A percentile compares a stretch with the other conserved stretches of the same genome.
Conservation (phyloP, 192 early-diverging fungal species). For the Podila horticola region DNA sequence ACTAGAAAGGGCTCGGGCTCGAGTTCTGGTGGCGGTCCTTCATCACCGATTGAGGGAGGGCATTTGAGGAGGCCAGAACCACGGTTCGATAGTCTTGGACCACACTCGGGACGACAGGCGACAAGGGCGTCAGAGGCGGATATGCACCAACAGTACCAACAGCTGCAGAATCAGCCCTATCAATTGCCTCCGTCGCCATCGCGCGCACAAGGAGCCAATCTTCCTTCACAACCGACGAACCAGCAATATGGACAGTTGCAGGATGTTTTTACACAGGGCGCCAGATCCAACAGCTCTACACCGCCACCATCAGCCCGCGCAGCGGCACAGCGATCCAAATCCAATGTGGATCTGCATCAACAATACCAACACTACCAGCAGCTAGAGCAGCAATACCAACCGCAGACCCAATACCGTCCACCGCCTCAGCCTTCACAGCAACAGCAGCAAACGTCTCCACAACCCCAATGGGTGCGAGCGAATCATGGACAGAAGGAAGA, state of each 20-base stretch:
- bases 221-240: not conserved
- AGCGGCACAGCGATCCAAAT: slow-evolving; percentile 3
- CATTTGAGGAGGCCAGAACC: slow-evolving; percentile 13
- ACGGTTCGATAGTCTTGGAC: slow-evolving; percentile 37
- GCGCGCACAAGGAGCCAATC: not conserved
- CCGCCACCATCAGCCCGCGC: not conserved
- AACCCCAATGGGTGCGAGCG: not conserved
- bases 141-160: not conserved
- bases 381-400: slow-evolving; percentile 2
- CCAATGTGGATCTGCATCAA: slow-evolving; percentile 3
- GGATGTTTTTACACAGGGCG: not conserved
- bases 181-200: not conserved
- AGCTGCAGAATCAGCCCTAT: not conserved
- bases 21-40: slow-evolving; percentile 18
- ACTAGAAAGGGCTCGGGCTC: slow-evolving; percentile 25
- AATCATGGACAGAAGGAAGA: not conserved
- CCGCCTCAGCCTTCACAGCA: slow-evolving; percentile 19
- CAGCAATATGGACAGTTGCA: slow-evolving; percentile 7
- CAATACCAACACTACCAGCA: slow-evolving; percentile 19
- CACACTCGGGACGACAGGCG: slow-evolving; percentile 1
- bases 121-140: not conserved
- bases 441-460: slow-evolving; percentile 1
- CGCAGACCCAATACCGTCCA: slow-evolving; percentile 23
- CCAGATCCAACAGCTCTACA: not conserved
- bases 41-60: slow-evolving; percentile 28